Base-by-base conservation (phyloP, 169 alveolate genomes). In the Babesia caballi region DNA sequence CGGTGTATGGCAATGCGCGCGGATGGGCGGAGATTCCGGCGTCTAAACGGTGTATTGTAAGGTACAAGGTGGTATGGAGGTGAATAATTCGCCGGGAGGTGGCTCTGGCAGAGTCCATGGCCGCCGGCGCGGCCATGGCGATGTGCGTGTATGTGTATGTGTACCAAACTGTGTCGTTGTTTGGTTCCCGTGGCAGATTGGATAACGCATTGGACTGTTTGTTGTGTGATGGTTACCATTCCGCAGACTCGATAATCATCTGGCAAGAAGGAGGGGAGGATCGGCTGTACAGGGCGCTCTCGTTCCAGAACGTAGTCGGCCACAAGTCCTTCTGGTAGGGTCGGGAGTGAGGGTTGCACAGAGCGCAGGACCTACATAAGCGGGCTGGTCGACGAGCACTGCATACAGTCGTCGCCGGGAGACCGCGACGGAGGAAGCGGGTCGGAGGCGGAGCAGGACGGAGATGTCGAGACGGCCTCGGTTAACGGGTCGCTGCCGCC, bases 191-290 rank as follows among this genome's bases (percentile, higher is more conserved):
- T n/a, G n/a, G n/a, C n/a, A n/a, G n/a, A n/a, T n/a, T n/a, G n/a
- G n/a, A n/a, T n/a, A n/a, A n/a, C n/a, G n/a, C n/a, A n/a, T n/a
- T n/a, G n/a, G n/a, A n/a, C n/a, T n/a, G n/a, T n/a, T n/a, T n/a
- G n/a, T n/a, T n/a, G n/a, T n/a, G n/a, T n/a, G n/a, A n/a, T n/a
- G n/a, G n/a, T n/a, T n/a, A n/a, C n/a, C n/a, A n/a, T n/a, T n/a
- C n/a, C n/a, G 23, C 50, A 81, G 88, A 81, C 0, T 81, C 88
- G 0, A 81, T 81, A 23, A 81, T 81, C 47, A 81, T 71, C 27
- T 81, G 88, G 88, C 88, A 81, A 40, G 88, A 81, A 21, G 82
- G 84, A 4, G 49, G 68, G 19, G 84, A 81, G 21, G 50, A 17
- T 15, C 51, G 84, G 44, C 56, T 81, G 9, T 60, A 59, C 67